These are phyloP conservation scores for Amanita rimosa DNA, from an alignment of 768 basidiomycete genomes.

Conservation along the genomic window DNA sequence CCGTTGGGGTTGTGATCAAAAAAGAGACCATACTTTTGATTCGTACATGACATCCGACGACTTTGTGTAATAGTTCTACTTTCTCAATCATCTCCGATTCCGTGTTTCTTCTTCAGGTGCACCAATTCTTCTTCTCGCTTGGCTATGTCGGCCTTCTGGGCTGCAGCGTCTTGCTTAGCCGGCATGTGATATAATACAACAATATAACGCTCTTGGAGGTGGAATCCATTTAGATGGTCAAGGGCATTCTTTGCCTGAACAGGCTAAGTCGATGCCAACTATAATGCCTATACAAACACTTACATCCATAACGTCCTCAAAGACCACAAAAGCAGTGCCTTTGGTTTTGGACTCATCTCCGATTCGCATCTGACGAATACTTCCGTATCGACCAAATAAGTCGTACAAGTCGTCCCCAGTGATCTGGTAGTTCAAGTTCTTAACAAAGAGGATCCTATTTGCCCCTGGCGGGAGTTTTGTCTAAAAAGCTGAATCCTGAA, in stretches of 20 bases:
- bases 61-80: neutral
- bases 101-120: constrained; percentile 75
- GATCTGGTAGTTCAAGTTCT: constrained; percentile 88
- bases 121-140: constrained; percentile 85
- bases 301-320: constrained; percentile 94
- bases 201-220: constrained; percentile 95
- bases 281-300: constrained; percentile 15
- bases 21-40: neutral
- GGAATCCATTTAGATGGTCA: constrained; percentile 96
- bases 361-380: constrained; percentile 89
- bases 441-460: constrained; percentile 86
- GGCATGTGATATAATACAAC: constrained; percentile 98
- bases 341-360: constrained; percentile 88
- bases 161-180: constrained; percentile 90
- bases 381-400: constrained; percentile 94
- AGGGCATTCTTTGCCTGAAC: constrained; percentile 83
- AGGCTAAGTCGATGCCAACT: constrained; percentile 1
- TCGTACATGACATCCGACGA: neutral
- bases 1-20: neutral
- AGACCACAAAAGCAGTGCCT: constrained; percentile 95
- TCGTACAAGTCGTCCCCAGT: constrained; percentile 94
- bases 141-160: constrained; percentile 86
- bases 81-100: constrained; percentile 57
- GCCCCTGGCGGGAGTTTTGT: constrained; percentile 87
- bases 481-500: constrained; percentile 22